phyloP scores from a whole-genome alignment of 2,329 filamentous ascomycete species.

The Exserohilum turcica region DNA sequence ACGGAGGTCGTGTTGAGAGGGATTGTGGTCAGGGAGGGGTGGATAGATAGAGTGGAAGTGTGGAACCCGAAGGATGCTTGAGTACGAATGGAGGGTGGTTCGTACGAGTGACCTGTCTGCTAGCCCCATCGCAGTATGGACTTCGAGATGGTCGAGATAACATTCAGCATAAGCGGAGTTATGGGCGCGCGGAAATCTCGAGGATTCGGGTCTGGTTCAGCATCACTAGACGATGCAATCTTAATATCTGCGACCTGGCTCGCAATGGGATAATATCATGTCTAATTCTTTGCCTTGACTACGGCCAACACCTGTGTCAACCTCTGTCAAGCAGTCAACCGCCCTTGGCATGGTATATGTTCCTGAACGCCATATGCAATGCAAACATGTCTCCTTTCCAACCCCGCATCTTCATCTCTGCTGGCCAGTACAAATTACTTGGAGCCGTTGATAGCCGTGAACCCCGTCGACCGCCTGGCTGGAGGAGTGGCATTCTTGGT shows the following conservation, averaged over 20 bases:
- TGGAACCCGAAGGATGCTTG: constrained; percentile 24
- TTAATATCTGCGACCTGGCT: not conserved
- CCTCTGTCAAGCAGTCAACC: not conserved
- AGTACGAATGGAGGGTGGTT: not conserved
- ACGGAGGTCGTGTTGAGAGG: constrained; percentile 52
- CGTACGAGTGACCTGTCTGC: too few relatives aligned
- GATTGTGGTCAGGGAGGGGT: constrained; percentile 30
- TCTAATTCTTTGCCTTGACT: not conserved
- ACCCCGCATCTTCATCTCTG: not conserved
- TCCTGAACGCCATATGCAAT: constrained; percentile 18
- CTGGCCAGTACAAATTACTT: constrained; percentile 5
- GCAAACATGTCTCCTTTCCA: not conserved
- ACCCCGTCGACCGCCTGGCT: constrained; percentile 30
- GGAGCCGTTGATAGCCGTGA: constrained; percentile 43
- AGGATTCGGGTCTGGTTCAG: not conserved
- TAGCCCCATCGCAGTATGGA: too few relatives aligned
- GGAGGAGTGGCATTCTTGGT: constrained; percentile 14
- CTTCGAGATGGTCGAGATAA: too few relatives aligned
- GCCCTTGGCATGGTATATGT: not conserved
- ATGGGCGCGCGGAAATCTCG: not conserved
- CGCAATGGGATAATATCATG: too few relatives aligned
- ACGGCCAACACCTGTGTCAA: not conserved
- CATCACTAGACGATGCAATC: not conserved
- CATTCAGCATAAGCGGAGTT: not conserved
- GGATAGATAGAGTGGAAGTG: constrained; percentile 30